phyloP scores from a whole-genome alignment of 78 protist genomes.

The Dictyostelium brefeldianum region DNA sequence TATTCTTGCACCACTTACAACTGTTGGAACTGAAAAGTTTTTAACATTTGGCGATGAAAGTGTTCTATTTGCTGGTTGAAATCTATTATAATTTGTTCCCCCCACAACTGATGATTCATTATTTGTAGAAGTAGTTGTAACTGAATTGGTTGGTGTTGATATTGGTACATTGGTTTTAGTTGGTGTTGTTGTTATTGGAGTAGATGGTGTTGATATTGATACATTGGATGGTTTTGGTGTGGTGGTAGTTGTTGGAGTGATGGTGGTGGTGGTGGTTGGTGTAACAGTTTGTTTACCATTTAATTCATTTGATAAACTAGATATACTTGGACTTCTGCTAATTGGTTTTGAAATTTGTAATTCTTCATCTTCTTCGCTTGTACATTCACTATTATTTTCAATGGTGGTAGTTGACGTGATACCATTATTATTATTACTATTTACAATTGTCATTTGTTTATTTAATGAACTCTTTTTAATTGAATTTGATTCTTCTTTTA shows the following conservation, averaged over 20 bases:
- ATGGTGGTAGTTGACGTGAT: not conserved
- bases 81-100: not conserved
- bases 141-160: not conserved
- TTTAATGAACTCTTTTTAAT: not conserved
- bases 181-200: not conserved
- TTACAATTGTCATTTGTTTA: constrained; percentile 7
- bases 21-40: constrained; percentile 21
- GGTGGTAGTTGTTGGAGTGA: not conserved
- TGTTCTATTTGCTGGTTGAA: constrained; percentile 23
- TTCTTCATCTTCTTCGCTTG: constrained; percentile 38
- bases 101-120: not conserved
- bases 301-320: not conserved
- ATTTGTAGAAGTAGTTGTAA: not conserved
- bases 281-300: not conserved
- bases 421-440: not conserved
- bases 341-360: constrained; percentile 5
- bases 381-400: not conserved
- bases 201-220: not conserved
- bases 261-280: not conserved
- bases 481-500: not conserved
- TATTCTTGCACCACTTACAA: not conserved
- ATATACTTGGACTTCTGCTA: not conserved
- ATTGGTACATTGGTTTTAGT: not conserved
- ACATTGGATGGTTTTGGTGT: not conserved
- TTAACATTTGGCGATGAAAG: not conserved